Conservation (phyloP, 805 yeast species). For the Debaryomyces hansenii region DNA sequence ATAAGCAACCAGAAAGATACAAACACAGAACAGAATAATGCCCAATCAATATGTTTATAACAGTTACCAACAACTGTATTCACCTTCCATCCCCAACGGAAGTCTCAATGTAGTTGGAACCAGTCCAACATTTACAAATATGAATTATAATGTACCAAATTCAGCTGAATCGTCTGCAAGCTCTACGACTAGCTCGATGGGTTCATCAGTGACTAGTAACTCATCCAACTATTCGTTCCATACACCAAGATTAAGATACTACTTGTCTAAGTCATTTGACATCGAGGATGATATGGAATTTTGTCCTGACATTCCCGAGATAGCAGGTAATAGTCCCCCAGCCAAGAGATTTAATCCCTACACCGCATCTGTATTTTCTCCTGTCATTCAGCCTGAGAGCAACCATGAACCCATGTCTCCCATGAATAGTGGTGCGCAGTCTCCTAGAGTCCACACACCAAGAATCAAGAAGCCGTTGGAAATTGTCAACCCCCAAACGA, state of each 20-base stretch:
- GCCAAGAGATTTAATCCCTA: constrained; percentile 64
- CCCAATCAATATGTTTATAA: constrained; percentile 37
- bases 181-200: constrained; percentile 8
- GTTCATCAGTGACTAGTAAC: constrained; percentile 7
- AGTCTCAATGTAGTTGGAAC: constrained; percentile 16
- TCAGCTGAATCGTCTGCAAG: constrained; percentile 17
- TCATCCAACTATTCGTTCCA: constrained; percentile 38
- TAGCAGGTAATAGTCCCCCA: constrained; percentile 25
- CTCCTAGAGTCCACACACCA: constrained; percentile 55
- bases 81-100: constrained; percentile 28
- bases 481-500: constrained; percentile 63
- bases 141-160: constrained; percentile 23
- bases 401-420: constrained; percentile 14
- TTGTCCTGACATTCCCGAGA: constrained; percentile 57
- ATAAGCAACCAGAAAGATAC: not conserved
- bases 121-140: constrained; percentile 31
- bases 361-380: constrained; percentile 63
- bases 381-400: constrained; percentile 26
- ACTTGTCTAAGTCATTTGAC: constrained; percentile 61
- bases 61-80: constrained; percentile 29
- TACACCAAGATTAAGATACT: constrained; percentile 53
- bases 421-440: constrained; percentile 5
- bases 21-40: constrained; percentile 15
- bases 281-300: constrained; percentile 64
- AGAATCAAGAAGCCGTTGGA: constrained; percentile 60